Base-by-base conservation (phyloP, 2,329 filamentous ascomycete genomes). In the Arthrobotrys pseudoclavata region DNA sequence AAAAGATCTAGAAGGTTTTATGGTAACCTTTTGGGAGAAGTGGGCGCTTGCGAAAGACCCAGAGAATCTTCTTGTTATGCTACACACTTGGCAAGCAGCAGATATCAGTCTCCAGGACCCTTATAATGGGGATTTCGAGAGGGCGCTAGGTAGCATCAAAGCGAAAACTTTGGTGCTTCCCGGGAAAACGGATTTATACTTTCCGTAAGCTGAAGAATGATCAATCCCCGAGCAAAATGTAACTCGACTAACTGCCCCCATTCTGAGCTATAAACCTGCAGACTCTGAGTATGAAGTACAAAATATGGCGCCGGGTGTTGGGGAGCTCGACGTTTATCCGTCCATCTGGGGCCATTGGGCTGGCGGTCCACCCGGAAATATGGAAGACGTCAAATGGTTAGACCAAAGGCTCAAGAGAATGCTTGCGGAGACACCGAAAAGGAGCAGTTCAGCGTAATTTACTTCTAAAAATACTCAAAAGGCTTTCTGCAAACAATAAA, bases 31-130 rank as follows among this genome's bases (percentile, higher is more conserved):
- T 81, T 95, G 92, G 91, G 92, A 94, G 82, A 84, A 84, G 0
- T 94, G 91, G 91, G 91, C 90, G 3, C 84, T 90, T 18, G 88
- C 87, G 0, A 93, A 93, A 84, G 87, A 93, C 80, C 91, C 92
- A 0, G 91, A 93, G 80, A 92, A 94, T 78, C 85, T 94, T 82
- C 85, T 94, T 0, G 87, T 87, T 0, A 93, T 94, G 92, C 84
- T 93, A 3, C 87, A 91, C 37, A 94, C 91, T 0, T 96, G 92
- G 92, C 92, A 95, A 83, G 86, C 88, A 4, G 92, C 87, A 0
- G 91, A 95, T 81, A 87, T 89, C 61, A 92, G 91, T 3, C 84
- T 87, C 4, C 91, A 93, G 81, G 86, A 89, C 68, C 90, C 89
- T 2, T 94, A 92, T 79, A 87, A 90, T 74, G 89, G 88, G 0